A percentile compares a stretch with the other conserved stretches of the same genome.
Conservation (phyloP, 305 asterid genomes). For the Solanum aculeatissimum region DNA sequence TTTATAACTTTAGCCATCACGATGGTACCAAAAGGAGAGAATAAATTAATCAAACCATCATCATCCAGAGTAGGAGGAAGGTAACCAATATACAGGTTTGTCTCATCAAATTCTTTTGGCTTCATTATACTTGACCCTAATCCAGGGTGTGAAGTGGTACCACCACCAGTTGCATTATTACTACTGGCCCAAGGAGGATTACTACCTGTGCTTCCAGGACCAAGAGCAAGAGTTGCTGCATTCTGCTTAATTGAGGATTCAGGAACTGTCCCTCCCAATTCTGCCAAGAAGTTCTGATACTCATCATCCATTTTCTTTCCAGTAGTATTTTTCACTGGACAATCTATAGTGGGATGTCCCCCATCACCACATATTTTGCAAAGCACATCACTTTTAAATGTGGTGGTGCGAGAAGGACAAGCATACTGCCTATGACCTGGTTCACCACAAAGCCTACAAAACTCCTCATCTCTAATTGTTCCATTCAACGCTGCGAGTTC, state of each 20-base stretch:
- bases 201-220: slow-evolving; percentile 1
- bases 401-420: slow-evolving; percentile 24
- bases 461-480: slow-evolving; percentile 18
- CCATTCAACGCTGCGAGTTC: slow-evolving; percentile 32
- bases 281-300: slow-evolving; percentile 11
- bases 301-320: slow-evolving; percentile 16
- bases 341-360: slow-evolving; percentile 24
- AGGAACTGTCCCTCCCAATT: slow-evolving; percentile 8
- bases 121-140: background rate
- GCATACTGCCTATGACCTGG: slow-evolving; percentile 30
- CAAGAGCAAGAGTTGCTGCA: background rate
- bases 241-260: background rate
- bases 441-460: slow-evolving; percentile 26
- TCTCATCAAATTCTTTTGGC: slow-evolving; percentile 15
- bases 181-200: slow-evolving; percentile 5
- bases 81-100: slow-evolving; percentile 23
- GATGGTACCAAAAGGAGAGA: slow-evolving; percentile 27
- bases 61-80: slow-evolving; percentile 19
- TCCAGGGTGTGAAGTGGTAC: slow-evolving; percentile 3
- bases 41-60: slow-evolving; percentile 18
- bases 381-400: slow-evolving; percentile 20
- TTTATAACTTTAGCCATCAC: slow-evolving; percentile 15
- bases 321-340: slow-evolving; percentile 14
- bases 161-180: background rate
- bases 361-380: slow-evolving; percentile 34